Evolutionary conservation across 345 rosid species (phyloP).

Genomic region (Noccaea caerulescens): DNA sequence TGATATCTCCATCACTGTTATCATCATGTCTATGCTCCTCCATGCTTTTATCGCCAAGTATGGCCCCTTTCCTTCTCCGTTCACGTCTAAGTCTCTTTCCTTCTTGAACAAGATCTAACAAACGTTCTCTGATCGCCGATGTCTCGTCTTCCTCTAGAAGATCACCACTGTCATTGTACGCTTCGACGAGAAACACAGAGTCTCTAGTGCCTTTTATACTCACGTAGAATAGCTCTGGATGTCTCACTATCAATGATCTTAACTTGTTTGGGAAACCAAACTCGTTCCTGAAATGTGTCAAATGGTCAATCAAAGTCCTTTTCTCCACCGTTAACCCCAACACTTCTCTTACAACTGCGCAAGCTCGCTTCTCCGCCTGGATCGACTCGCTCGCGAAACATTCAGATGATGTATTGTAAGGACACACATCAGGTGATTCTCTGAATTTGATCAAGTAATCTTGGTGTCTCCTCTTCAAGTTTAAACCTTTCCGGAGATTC

Average conservation of each 20-base stretch:
- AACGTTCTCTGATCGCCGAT: constrained; percentile 52
- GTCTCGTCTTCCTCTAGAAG: constrained; percentile 67
- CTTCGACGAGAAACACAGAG: constrained; percentile 77
- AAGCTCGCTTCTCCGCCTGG: constrained; percentile 83
- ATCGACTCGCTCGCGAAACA: constrained; percentile 58
- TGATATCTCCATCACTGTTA: constrained; percentile 6
- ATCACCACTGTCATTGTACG: constrained; percentile 65
- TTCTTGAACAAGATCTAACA: constrained; percentile 66
- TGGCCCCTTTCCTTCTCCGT: constrained; percentile 48
- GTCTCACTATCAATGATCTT: constrained; percentile 75
- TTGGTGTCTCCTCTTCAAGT: constrained; percentile 67
- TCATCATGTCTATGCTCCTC: constrained; percentile 25
- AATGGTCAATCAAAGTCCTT: constrained; percentile 77
- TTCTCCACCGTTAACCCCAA: constrained; percentile 73
- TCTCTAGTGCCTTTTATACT: constrained; percentile 79
- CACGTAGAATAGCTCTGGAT: constrained; percentile 83
- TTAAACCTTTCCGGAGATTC: constrained; percentile 77
- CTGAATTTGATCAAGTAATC: constrained; percentile 64
- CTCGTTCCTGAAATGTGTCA: constrained; percentile 90
- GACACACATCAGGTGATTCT: constrained; percentile 72
- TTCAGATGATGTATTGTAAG: constrained; percentile 56
- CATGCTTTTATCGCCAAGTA: constrained; percentile 6
- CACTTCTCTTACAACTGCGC: constrained; percentile 71
- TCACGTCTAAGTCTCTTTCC: constrained; percentile 73
- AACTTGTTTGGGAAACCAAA: constrained; percentile 71